phyloP scores from a whole-genome alignment of 176 grass and related monocot species.

The Zoysia pacifica region DNA sequence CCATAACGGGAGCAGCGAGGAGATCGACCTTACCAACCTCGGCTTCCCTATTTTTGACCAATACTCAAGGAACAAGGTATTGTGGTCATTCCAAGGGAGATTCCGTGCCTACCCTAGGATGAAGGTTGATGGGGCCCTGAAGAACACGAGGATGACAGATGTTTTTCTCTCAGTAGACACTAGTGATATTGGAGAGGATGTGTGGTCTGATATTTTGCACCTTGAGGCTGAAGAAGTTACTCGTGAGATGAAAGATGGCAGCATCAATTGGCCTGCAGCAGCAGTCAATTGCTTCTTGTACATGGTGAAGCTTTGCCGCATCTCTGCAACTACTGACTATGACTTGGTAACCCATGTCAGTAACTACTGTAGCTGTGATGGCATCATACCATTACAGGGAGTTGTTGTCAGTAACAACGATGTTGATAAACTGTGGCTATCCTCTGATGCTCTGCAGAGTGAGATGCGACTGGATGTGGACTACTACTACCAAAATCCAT shows the following conservation, averaged over 20 bases:
- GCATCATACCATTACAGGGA: not conserved
- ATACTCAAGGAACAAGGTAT: constrained; percentile 6
- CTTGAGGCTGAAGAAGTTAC: not conserved
- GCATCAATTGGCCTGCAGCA: not conserved
- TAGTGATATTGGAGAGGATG: not conserved
- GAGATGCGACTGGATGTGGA: not conserved
- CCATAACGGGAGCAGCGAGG: constrained; percentile 7
- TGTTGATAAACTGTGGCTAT: not conserved
- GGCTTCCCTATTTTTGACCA: not conserved
- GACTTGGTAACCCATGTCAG: not conserved
- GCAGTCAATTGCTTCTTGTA: not conserved
- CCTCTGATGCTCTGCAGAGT: not conserved
- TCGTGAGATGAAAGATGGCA: not conserved
- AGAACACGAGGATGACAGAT: not conserved
- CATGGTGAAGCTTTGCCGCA: not conserved
- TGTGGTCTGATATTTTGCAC: accelerated
- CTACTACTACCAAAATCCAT: not conserved
- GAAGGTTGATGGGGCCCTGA: not conserved
- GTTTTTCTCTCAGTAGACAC: not conserved
- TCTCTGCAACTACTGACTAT: not conserved
- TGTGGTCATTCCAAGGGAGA: constrained; percentile 21
- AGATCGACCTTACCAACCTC: not conserved
- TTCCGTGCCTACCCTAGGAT: constrained; percentile 13
- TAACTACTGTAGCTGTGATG: constrained; percentile 38
- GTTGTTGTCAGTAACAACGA: not conserved